Evolutionary conservation across 495 filamentous ascomycete genomes (phyloP).

Genomic region (Hypoxylon crocopeplum): DNA sequence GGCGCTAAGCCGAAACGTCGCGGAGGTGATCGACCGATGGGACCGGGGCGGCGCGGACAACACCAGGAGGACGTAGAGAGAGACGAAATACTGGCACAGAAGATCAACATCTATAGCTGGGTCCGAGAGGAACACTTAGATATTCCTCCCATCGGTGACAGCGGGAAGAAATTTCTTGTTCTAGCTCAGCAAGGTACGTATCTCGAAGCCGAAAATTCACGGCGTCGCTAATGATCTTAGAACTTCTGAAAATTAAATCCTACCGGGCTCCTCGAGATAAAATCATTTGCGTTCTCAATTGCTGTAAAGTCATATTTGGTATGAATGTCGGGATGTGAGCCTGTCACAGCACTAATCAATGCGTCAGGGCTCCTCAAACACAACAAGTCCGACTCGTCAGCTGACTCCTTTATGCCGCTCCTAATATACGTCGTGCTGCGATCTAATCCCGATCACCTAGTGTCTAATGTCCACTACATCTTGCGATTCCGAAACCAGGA

Average conservation of each 20-base stretch:
- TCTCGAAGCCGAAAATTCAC: background rate
- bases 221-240: conserved; percentile 54
- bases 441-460: conserved; percentile 91
- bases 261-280: conserved; percentile 97
- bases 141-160: conserved; percentile 83
- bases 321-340: conserved; percentile 28
- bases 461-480: conserved; percentile 98
- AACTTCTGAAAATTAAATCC: conserved; percentile 91
- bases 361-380: conserved; percentile 81
- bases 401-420: conserved; percentile 94
- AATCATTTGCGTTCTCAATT: conserved; percentile 97
- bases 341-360: conserved; percentile 23
- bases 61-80: conserved; percentile 98
- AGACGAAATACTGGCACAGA: conserved; percentile 93
- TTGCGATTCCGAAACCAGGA: conserved; percentile 96
- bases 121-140: conserved; percentile 93
- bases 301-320: conserved; percentile 99
- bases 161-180: conserved; percentile 83
- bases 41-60: conserved; percentile 86
- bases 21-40: conserved; percentile 70
- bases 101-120: conserved; percentile 96
- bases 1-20: conserved; percentile 72
- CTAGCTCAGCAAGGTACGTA: conserved; percentile 84
- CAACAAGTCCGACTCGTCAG: conserved; percentile 89
- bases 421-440: conserved; percentile 95